phyloP scores from a whole-genome alignment of 306 rosid species.

The Vigna angularis region DNA sequence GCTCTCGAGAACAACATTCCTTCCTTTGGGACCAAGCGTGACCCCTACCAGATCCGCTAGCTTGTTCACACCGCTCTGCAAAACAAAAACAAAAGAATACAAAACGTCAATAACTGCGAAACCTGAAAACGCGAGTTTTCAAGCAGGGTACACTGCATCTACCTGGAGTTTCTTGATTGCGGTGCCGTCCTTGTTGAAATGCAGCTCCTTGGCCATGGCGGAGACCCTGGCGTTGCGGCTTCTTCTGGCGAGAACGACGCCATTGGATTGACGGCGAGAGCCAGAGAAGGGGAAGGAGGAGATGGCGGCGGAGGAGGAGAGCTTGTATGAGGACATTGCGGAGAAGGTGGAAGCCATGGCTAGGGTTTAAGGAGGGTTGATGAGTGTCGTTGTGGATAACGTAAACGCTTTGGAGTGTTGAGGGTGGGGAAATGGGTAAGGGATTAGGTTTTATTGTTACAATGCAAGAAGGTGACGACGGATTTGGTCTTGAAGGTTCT shows the following conservation, averaged over 20 bases:
- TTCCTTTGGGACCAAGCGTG: slow-evolving; percentile 98
- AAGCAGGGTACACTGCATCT: not conserved
- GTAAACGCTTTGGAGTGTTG: not conserved
- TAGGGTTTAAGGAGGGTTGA: slow-evolving; percentile 43
- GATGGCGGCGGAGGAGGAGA: slow-evolving; percentile 75
- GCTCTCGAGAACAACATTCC: slow-evolving; percentile 98
- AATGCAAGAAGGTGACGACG: not conserved
- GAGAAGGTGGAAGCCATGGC: slow-evolving; percentile 84
- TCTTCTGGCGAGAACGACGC: slow-evolving; percentile 40
- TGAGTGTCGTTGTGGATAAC: slow-evolving; percentile 39
- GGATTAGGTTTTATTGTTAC: slow-evolving; percentile 46
- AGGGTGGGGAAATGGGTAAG: not conserved
- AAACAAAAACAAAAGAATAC: not conserved
- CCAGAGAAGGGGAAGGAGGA: slow-evolving; percentile 58
- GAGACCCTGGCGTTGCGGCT: slow-evolving; percentile 59
- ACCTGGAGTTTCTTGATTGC: slow-evolving; percentile 86
- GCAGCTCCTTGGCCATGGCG: slow-evolving; percentile 97
- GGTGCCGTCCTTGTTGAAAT: slow-evolving; percentile 92
- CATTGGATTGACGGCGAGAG: slow-evolving; percentile 52
- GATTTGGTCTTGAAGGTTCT: slow-evolving; percentile 55
- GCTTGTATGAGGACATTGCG: slow-evolving; percentile 64
- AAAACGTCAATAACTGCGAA: not conserved
- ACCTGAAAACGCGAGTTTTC: slow-evolving; percentile 12
- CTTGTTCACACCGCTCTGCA: slow-evolving; percentile 93
- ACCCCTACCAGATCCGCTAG: slow-evolving; percentile 99